Evolutionary conservation across 2,329 filamentous ascomycete genomes (phyloP).

Genomic region (Nigrospora oryzae): DNA sequence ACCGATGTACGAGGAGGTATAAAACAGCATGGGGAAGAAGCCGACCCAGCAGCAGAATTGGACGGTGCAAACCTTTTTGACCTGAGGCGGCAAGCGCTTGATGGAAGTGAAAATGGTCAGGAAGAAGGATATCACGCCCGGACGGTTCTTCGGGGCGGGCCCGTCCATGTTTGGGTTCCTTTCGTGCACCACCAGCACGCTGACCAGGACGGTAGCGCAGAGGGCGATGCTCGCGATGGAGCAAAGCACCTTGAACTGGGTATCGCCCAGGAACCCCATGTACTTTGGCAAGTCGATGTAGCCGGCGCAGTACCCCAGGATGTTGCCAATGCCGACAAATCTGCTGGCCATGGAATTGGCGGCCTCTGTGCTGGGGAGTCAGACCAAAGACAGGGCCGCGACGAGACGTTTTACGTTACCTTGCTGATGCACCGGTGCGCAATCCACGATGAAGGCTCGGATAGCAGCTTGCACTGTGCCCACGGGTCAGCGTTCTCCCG

Average conservation of each 20-base stretch:
- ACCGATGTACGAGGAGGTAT: constrained; percentile 88
- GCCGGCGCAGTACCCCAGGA: constrained; percentile 80
- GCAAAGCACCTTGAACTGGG: constrained; percentile 89
- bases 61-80: constrained; percentile 71
- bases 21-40: constrained; percentile 94
- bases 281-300: constrained; percentile 70
- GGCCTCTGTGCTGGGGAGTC: constrained; percentile 41
- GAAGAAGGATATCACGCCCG: constrained; percentile 73
- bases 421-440: constrained; percentile 86
- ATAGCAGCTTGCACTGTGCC: constrained; percentile 74
- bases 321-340: constrained; percentile 80
- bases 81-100: constrained; percentile 70
- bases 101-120: constrained; percentile 68
- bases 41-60: constrained; percentile 89
- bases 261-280: constrained; percentile 73
- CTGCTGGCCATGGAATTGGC: constrained; percentile 94
- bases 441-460: constrained; percentile 88
- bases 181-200: constrained; percentile 62
- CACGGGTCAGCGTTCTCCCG: background rate
- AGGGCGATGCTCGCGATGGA: constrained; percentile 74
- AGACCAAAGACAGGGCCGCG: constrained; percentile 3
- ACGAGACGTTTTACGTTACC: constrained; percentile 19
- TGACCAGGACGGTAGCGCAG: constrained; percentile 59
- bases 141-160: constrained; percentile 47
- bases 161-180: constrained; percentile 71